Evolutionary conservation across 495 filamentous ascomycete genomes (phyloP).

Genomic region (Talaromyces trachyspermus): DNA sequence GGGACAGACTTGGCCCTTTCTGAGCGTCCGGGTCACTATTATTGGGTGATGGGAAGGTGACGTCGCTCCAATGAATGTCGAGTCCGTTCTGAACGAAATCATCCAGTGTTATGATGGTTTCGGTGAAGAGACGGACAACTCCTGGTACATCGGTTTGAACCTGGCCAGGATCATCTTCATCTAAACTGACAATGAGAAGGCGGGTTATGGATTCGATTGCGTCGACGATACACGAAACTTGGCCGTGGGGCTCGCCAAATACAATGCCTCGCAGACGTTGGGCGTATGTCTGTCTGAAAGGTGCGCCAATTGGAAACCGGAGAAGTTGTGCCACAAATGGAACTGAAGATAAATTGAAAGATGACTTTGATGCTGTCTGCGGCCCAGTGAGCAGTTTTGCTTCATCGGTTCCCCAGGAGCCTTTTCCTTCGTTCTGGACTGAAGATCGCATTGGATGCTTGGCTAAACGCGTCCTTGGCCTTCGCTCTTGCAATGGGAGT

Average conservation of each 20-base stretch:
- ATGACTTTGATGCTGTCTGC: conserved; percentile 24
- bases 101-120: conserved; percentile 61
- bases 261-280: conserved; percentile 55
- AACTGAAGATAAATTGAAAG: conserved; percentile 20
- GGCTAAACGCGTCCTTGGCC: conserved; percentile 33
- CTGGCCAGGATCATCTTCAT: conserved; percentile 81
- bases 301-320: conserved; percentile 50
- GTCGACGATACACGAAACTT: conserved; percentile 57
- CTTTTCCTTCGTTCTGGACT: conserved; percentile 38
- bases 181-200: conserved; percentile 63
- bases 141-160: conserved; percentile 70
- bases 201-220: conserved; percentile 60
- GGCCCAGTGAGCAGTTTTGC: conserved; percentile 31
- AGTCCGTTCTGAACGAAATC: conserved; percentile 49
- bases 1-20: conserved; percentile 33
- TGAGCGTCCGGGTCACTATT: conserved; percentile 31
- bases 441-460: conserved; percentile 33
- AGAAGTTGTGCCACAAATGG: conserved; percentile 31
- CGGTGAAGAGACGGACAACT: conserved; percentile 64
- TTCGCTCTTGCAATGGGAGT: conserved; percentile 36
- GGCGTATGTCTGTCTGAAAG: conserved; percentile 64
- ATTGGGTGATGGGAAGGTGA: conserved; percentile 40
- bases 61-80: conserved; percentile 76
- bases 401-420: conserved; percentile 28
- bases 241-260: conserved; percentile 60